These are phyloP conservation scores for Zea mays DNA, from an alignment of 176 grass and related monocot species.

Conservation along the genomic window DNA sequence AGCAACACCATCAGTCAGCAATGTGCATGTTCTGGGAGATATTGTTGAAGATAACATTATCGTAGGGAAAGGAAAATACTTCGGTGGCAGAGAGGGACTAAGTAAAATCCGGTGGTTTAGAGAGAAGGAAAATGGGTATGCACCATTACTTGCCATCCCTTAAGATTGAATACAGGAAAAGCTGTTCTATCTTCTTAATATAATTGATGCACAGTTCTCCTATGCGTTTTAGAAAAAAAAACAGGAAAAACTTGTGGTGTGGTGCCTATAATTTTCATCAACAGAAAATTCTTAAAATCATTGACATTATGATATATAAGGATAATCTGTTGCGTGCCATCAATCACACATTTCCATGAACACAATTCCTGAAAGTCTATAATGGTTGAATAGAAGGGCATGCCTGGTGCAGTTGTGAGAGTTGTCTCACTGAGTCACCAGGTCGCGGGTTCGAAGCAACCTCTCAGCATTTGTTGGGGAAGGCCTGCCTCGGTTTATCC, in stretches of 20 bases:
- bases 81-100: constrained; percentile 89
- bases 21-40: constrained; percentile 77
- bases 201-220: no score
- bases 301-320: neutral
- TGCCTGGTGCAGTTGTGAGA: no score
- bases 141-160: constrained; percentile 5
- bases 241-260: no score
- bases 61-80: constrained; percentile 72
- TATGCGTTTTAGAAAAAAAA: no score
- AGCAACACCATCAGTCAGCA: constrained; percentile 88
- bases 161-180: constrained; percentile 22
- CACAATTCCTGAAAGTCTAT: constrained; percentile 1
- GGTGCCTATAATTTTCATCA: constrained; percentile 14
- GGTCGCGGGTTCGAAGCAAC: no score
- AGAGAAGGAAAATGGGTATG: constrained; percentile 81
- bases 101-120: constrained; percentile 88
- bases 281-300: constrained; percentile 21
- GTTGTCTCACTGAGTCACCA: no score
- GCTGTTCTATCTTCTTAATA: no score
- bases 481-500: no score
- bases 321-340: neutral
- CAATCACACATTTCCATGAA: constrained; percentile 12
- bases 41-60: constrained; percentile 73
- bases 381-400: neutral
- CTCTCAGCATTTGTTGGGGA: no score